Evolutionary conservation across 2,329 filamentous ascomycete species (phyloP).

Genomic region (Fonsecaea multimorphosa): DNA sequence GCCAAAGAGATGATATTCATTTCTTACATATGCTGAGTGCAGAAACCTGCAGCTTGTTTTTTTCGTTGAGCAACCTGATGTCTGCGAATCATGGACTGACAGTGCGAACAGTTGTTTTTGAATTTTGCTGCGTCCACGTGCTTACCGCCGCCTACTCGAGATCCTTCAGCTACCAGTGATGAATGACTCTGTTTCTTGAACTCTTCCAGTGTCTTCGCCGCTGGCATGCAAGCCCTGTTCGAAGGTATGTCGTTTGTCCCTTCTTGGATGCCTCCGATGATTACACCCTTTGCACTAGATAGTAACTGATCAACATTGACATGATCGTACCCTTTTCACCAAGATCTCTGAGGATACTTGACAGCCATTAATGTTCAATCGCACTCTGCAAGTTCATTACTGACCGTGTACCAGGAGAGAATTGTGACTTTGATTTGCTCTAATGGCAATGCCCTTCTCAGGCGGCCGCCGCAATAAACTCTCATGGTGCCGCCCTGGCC

Average conservation of each 20-base stretch:
- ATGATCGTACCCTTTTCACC: constrained; percentile 67
- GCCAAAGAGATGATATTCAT: constrained; percentile 80
- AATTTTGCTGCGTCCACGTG: neutral
- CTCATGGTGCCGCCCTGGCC: neutral
- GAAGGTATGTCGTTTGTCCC: constrained; percentile 37
- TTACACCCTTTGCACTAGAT: constrained; percentile 72
- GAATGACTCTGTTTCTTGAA: neutral
- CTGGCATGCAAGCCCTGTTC: neutral
- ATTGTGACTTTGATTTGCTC: neutral
- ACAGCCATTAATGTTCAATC: neutral
- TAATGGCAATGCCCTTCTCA: neutral
- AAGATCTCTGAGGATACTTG: constrained; percentile 69
- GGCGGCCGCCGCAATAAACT: neutral
- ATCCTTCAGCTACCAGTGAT: neutral
- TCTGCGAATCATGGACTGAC: neutral
- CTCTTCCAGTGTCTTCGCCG: neutral
- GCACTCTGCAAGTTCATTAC: constrained; percentile 10
- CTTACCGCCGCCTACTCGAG: neutral
- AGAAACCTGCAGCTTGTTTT: neutral
- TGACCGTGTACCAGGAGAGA: constrained; percentile 24
- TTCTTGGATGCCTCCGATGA: constrained; percentile 61
- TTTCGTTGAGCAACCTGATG: neutral
- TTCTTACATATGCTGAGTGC: constrained; percentile 98
- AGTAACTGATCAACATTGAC: constrained; percentile 66
- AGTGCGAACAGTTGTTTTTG: neutral